Base-by-base conservation (phyloP, 2,329 filamentous ascomycete species). In the Colletotrichum paranaense region DNA sequence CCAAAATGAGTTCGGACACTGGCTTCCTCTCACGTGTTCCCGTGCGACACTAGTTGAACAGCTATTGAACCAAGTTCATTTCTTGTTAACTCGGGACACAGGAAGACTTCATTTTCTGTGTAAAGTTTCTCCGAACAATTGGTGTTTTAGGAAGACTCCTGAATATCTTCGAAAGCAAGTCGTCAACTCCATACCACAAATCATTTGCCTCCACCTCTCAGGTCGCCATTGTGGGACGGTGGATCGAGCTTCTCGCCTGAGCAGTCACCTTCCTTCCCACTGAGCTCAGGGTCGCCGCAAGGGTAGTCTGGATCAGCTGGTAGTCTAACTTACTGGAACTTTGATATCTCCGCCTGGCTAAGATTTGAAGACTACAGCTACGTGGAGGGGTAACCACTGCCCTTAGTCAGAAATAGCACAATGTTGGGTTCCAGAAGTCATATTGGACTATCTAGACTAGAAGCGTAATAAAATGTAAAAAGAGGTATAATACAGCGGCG, bases 401-500 rank as follows among this genome's bases (percentile, higher is more conserved):
- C 14, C 32, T 26, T 26, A n/a, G 12, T 16, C 16, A 64, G 19
- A 56, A 22, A 9, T 5, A n/a, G 9, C 22, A 30, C 9, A 16
- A 32, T 1, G 14, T 46, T 66, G 62, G 30, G 55, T 14, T 70
- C 55, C 62, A 70, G 62, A 55, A 60, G 67, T 60, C 62, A 49
- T 38, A 42, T 66, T 70, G 24, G 55, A 70, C 67, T 22, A 62
- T 46, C 55, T 66, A 60, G 67, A 55, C 53, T 53, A 59, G 35
- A 70, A 35, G n/a, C 53, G 56, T 70, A 26, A 64, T 60, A 42
- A 52, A 60, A 35, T 35, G 59, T 55, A 57, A 63, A 65, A 73
- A 42, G 65, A 73, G 71, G 71, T 73, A 73, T 73, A 70, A 71
- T 73, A 73, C 71, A 73, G 71, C 67, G 67, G 71, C 60, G 71